These are phyloP conservation scores for Saccharomycopsis hybrid DNA, from an alignment of 1,139 yeast species.

Conservation along the genomic window DNA sequence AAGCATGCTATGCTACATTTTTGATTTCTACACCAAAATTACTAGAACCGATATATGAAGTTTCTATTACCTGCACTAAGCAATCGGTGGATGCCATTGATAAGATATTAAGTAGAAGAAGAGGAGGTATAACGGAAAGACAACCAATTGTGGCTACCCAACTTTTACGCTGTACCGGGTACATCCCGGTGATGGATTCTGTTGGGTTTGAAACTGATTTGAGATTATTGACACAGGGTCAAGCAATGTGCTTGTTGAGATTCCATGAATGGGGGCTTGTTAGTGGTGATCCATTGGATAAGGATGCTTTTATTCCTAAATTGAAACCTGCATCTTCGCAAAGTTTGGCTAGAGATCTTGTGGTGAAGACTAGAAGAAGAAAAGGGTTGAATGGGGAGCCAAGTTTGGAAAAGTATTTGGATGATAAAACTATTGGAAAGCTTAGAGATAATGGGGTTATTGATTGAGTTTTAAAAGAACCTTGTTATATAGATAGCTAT, in stretches of 20 bases:
- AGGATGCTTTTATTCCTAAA: conserved; percentile 53
- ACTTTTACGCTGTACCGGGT: conserved; percentile 53
- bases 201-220: conserved; percentile 85
- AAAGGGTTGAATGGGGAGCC: conserved; percentile 78
- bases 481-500: too few relatives aligned
- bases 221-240: conserved; percentile 70
- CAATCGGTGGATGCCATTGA: conserved; percentile 42
- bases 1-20: conserved; percentile 80
- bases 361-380: conserved; percentile 79
- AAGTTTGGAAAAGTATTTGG: conserved; percentile 62
- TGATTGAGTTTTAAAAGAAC: background rate
- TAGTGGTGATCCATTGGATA: conserved; percentile 89
- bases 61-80: conserved; percentile 51
- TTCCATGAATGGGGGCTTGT: conserved; percentile 72
- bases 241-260: conserved; percentile 60
- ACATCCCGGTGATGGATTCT: conserved; percentile 83
- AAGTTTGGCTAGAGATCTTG: conserved; percentile 81
- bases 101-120: conserved; percentile 50
- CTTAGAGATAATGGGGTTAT: conserved; percentile 30
- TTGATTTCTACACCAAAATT: conserved; percentile 73
- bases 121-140: conserved; percentile 55
- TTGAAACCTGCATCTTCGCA: conserved; percentile 67
- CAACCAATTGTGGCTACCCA: conserved; percentile 71
- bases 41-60: conserved; percentile 76
- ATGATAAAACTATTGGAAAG: conserved; percentile 47